These are phyloP conservation scores for Penicillium soppii DNA, from an alignment of 495 filamentous ascomycete species.

Conservation along the genomic window DNA sequence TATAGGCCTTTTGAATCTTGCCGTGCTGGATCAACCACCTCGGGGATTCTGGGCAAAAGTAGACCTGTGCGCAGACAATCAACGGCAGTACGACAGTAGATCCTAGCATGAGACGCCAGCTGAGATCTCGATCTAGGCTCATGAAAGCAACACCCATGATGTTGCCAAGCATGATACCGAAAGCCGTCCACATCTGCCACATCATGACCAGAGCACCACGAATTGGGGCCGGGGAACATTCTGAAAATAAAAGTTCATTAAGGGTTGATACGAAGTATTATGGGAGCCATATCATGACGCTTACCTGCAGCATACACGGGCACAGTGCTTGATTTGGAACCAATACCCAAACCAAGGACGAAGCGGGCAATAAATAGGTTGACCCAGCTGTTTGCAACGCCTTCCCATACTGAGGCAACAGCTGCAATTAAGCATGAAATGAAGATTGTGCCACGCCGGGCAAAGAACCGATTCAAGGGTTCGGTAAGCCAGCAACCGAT, in stretches of 20 bases:
- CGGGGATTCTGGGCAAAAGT: constrained; percentile 62
- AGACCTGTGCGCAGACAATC: constrained; percentile 52
- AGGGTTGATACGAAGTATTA: too few relatives aligned
- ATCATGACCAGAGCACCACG: constrained; percentile 61
- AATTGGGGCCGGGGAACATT: constrained; percentile 56
- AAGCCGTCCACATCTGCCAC: constrained; percentile 70
- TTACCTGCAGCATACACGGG: constrained; percentile 52
- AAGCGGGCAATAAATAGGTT: constrained; percentile 58
- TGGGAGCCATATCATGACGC: neutral
- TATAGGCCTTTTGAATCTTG: constrained; percentile 43
- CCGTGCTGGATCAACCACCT: constrained; percentile 63
- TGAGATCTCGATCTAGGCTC: constrained; percentile 32
- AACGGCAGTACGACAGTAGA: constrained; percentile 43
- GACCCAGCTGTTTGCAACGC: constrained; percentile 49
- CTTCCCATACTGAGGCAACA: constrained; percentile 51
- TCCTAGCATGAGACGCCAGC: constrained; percentile 50
- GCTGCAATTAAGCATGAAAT: constrained; percentile 47
- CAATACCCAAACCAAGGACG: constrained; percentile 59
- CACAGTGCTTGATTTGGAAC: constrained; percentile 58
- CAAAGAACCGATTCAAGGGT: constrained; percentile 56
- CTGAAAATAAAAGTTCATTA: too few relatives aligned
- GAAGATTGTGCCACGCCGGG: constrained; percentile 60
- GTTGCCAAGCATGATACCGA: constrained; percentile 79
- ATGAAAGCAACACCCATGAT: constrained; percentile 69
- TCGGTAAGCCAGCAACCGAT: constrained; percentile 54